Conservation (phyloP, 2,329 filamentous ascomycete genomes). For the Parasarocladium wereldwijsianum region DNA sequence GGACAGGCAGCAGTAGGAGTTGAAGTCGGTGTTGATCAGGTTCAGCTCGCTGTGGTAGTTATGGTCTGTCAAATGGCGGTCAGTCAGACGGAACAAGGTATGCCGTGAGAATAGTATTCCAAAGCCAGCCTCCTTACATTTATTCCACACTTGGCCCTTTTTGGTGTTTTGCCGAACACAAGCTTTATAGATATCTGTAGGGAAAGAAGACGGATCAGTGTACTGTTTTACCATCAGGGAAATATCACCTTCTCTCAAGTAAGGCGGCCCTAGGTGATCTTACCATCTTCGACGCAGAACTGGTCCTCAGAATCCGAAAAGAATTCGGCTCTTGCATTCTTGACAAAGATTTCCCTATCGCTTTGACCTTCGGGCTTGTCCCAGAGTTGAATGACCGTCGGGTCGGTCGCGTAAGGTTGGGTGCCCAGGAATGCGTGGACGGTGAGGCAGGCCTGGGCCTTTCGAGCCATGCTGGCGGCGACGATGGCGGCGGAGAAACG, state of each 20-base stretch:
- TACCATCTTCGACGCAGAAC: background rate
- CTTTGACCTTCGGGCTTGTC: background rate
- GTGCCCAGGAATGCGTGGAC: background rate
- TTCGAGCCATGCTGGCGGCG: background rate
- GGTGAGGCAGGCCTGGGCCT: slow-evolving; percentile 1
- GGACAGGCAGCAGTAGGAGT: background rate
- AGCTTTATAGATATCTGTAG: background rate
- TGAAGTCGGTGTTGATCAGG: slow-evolving; percentile 1
- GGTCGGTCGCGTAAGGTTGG: background rate
- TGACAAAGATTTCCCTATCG: slow-evolving; percentile 1
- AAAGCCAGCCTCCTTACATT: background rate
- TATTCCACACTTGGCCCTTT: background rate
- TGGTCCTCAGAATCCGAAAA: background rate
- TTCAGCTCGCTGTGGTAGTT: background rate
- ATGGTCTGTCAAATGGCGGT: too few species aligned
- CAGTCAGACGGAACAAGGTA: too few species aligned
- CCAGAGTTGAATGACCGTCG: background rate
- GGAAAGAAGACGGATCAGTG: background rate
- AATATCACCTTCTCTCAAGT: too few species aligned
- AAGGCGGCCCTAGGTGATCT: too few species aligned
- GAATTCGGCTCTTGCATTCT: background rate
- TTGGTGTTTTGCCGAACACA: background rate
- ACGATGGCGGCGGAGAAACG: background rate
- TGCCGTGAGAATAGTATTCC: too few species aligned
- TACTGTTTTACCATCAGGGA: too few species aligned